Percentiles rank a stretch among this genome's conserved stretches.
Conservation (phyloP, 176 grass and related monocot genomes). For the Chloris gayana region DNA sequence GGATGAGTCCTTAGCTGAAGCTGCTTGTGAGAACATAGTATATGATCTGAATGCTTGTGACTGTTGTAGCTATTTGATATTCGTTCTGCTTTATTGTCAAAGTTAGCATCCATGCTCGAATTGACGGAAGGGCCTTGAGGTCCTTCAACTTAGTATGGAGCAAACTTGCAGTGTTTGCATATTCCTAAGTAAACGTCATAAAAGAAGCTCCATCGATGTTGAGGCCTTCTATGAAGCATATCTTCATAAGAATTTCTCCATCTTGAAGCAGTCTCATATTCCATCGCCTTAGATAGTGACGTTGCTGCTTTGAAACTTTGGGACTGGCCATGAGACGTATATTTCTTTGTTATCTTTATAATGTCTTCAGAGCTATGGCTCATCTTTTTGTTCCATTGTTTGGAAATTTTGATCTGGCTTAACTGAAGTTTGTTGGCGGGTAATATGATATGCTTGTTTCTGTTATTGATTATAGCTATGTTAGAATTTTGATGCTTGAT, state of each 20-base stretch:
- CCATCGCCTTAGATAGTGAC: slow-evolving; percentile 6
- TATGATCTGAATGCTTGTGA: neutral
- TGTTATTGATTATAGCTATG: neutral
- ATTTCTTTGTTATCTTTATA: too few species aligned
- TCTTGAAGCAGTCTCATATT: slow-evolving; percentile 29
- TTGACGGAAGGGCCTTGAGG: neutral
- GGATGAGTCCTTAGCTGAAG: neutral
- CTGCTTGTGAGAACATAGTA: too few species aligned
- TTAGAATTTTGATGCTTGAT: too few species aligned
- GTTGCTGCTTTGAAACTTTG: slow-evolving; percentile 4
- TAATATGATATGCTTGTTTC: neutral
- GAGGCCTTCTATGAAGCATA: slow-evolving; percentile 13
- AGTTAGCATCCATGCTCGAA: too few species aligned
- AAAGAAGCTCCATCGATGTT: slow-evolving; percentile 9
- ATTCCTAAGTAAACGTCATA: slow-evolving; percentile 27
- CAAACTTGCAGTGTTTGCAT: slow-evolving; percentile 33
- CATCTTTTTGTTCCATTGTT: neutral
- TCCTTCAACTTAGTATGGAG: slow-evolving; percentile 29
- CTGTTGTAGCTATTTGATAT: neutral
- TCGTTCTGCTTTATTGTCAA: neutral
- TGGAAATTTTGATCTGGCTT: neutral
- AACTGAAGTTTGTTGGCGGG: neutral
- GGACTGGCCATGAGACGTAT: slow-evolving; percentile 40
- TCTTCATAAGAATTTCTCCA: slow-evolving; percentile 28
- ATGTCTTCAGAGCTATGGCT: rapidly evolving